These are phyloP conservation scores for Tephrocybe sp. DNA, from an alignment of 768 basidiomycete species.

Conservation along the genomic window DNA sequence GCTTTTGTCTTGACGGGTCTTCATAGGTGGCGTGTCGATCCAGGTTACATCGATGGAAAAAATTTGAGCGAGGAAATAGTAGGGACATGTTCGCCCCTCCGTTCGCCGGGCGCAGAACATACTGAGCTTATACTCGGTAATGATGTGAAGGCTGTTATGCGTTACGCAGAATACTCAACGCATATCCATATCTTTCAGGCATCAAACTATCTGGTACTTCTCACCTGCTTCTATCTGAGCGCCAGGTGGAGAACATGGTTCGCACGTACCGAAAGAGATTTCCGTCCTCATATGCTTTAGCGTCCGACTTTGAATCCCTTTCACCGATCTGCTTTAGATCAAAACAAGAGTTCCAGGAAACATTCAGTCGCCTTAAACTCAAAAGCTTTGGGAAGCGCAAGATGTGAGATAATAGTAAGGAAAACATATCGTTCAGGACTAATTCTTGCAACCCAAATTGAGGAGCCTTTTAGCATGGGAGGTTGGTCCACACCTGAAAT, in stretches of 20 bases:
- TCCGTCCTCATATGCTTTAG: conserved; percentile 11
- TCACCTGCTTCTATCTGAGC: conserved; percentile 38
- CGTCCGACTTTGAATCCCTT: conserved; percentile 37
- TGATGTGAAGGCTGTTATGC: background rate
- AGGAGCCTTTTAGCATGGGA: conserved; percentile 46
- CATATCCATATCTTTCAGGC: conserved; percentile 36
- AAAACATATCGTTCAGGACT: conserved; percentile 34
- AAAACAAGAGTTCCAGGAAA: conserved; percentile 30
- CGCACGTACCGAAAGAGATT: conserved; percentile 10
- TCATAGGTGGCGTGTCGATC: background rate
- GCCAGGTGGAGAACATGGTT: conserved; percentile 26
- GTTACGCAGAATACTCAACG: background rate
- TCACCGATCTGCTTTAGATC: conserved; percentile 44
- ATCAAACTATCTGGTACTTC: conserved; percentile 41
- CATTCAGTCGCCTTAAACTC: conserved; percentile 35
- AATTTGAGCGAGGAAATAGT: conserved; percentile 26
- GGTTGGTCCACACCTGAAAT: conserved; percentile 23
- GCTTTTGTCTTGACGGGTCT: background rate
- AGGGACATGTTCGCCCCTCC: conserved; percentile 26
- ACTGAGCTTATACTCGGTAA: conserved; percentile 45
- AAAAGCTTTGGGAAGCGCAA: conserved; percentile 31
- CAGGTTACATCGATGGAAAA: conserved; percentile 30
- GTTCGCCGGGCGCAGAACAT: conserved; percentile 15
- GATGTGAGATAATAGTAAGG: conserved; percentile 37
- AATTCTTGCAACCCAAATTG: conserved; percentile 26